Conservation (phyloP, 2,329 filamentous ascomycete genomes). For the Periconia sp. region DNA sequence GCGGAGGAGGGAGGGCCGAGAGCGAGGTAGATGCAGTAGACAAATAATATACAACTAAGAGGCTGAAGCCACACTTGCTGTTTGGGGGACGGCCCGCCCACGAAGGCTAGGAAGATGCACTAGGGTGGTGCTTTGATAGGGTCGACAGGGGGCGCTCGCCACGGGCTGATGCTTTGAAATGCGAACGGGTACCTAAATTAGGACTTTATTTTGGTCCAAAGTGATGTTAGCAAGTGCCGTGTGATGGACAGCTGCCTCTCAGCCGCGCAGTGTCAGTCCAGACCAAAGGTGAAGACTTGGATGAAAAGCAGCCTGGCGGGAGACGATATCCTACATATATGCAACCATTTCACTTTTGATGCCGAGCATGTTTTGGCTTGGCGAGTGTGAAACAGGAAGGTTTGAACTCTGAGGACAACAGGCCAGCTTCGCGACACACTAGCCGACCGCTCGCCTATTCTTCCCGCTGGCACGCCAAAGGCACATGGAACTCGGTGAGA, state of each 20-base stretch:
- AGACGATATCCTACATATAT: background rate
- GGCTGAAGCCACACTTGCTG: background rate
- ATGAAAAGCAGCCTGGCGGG: too few species aligned
- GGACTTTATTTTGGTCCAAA: background rate
- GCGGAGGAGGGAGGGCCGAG: background rate
- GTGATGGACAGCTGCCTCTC: too few species aligned
- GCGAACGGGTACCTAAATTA: background rate
- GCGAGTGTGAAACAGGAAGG: background rate
- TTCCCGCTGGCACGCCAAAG: background rate
- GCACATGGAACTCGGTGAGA: background rate
- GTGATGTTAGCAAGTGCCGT: too few species aligned
- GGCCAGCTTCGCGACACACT: background rate
- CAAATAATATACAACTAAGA: background rate
- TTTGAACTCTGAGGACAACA: background rate
- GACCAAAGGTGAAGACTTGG: too few species aligned
- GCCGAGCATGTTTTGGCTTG: background rate
- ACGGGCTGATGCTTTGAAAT: background rate
- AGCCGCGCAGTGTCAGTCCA: too few species aligned
- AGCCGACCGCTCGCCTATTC: background rate
- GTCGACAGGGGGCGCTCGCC: background rate
- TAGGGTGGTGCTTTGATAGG: conserved; percentile 14
- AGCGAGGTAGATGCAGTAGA: background rate
- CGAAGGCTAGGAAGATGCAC: background rate
- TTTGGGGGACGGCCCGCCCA: background rate
- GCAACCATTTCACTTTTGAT: background rate